Conservation (phyloP, 257 asterid genomes). For the Salvia rosmarinus region DNA sequence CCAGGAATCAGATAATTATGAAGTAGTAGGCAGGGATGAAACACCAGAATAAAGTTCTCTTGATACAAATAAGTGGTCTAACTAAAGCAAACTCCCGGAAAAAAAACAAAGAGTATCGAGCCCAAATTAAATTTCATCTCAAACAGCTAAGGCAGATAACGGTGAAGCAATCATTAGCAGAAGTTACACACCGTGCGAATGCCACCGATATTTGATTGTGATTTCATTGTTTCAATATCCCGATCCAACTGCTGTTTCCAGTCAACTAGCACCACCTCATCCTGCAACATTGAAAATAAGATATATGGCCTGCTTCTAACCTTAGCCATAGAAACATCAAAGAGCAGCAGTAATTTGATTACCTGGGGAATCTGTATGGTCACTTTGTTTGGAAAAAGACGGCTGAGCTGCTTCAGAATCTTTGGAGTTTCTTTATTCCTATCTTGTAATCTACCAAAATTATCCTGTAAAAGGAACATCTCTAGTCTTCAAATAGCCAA, state of each 20-base stretch:
- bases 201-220: slow-evolving; percentile 73
- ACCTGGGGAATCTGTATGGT: slow-evolving; percentile 92
- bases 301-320: slow-evolving; percentile 8
- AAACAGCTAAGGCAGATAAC: background rate
- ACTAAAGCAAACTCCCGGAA: background rate
- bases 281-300: slow-evolving; percentile 52
- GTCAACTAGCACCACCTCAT: slow-evolving; percentile 68
- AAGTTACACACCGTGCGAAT: slow-evolving; percentile 65
- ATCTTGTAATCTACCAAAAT: slow-evolving; percentile 77
- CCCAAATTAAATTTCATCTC: slow-evolving; percentile 12
- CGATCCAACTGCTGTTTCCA: slow-evolving; percentile 91
- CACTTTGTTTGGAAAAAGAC: slow-evolving; percentile 94
- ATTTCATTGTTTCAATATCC: slow-evolving; percentile 81
- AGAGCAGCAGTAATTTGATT: slow-evolving; percentile 28
- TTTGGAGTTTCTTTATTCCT: slow-evolving; percentile 86
- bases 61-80: background rate
- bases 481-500: slow-evolving; percentile 17
- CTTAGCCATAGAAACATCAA: slow-evolving; percentile 5
- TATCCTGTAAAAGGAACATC: slow-evolving; percentile 55
- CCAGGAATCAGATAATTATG: slow-evolving; percentile 3
- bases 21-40: slow-evolving; percentile 34
- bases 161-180: background rate
- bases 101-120: slow-evolving; percentile 3
- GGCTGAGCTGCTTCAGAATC: slow-evolving; percentile 77
- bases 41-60: slow-evolving; percentile 41